Evolutionary conservation across 163 green algal genomes (phyloP).

Genomic region (Chloroidium sp.): DNA sequence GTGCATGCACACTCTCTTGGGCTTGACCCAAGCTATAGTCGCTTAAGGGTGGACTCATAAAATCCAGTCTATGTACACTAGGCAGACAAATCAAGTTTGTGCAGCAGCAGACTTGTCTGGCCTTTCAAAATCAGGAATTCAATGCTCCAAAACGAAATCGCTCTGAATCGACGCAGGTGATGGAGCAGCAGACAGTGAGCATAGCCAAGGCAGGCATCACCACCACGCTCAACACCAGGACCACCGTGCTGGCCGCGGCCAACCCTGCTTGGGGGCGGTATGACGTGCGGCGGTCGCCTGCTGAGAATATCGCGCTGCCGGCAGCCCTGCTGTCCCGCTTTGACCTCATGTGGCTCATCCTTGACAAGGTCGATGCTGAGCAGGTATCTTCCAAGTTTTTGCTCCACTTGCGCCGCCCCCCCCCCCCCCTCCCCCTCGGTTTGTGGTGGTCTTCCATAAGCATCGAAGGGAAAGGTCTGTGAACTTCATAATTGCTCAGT

Average conservation of each 20-base stretch:
- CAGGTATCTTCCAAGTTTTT: constrained; percentile 22
- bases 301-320: constrained; percentile 98
- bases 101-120: too few species aligned
- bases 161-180: constrained; percentile 46
- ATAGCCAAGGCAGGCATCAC: constrained; percentile 99
- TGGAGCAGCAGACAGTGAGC: constrained; percentile 94
- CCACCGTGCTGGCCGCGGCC: constrained; percentile 88
- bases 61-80: too few species aligned
- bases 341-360: constrained; percentile 96
- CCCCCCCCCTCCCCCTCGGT: too few species aligned
- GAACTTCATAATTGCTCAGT: too few species aligned
- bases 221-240: constrained; percentile 95
- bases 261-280: constrained; percentile 90
- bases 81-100: too few species aligned
- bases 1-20: too few species aligned
- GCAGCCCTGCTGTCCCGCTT: constrained; percentile 90
- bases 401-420: constrained; percentile 18
- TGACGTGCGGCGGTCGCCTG: constrained; percentile 73
- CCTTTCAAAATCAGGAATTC: too few species aligned
- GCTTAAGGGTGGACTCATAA: too few species aligned
- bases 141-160: too few species aligned
- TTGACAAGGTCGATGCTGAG: constrained; percentile 70
- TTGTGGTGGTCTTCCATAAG: too few species aligned
- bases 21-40: too few species aligned
- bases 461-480: too few species aligned